Evolutionary conservation across 345 rosid species (phyloP).

Genomic region (Odontarrhena argentea): DNA sequence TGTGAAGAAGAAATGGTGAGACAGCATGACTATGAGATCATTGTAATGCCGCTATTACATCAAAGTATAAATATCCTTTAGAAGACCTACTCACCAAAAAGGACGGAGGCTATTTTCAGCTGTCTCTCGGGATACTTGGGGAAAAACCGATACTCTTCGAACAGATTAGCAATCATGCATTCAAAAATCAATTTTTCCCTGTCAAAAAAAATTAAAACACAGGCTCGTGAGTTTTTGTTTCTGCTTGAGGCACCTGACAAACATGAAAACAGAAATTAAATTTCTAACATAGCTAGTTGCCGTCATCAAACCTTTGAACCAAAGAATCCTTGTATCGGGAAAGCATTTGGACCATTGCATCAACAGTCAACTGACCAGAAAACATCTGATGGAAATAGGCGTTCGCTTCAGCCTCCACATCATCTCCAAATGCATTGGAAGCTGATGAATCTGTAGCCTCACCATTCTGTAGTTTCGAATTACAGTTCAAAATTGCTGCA

Average conservation of each 20-base stretch:
- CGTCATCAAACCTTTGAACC: slow-evolving; percentile 56
- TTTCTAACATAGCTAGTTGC: slow-evolving; percentile 10
- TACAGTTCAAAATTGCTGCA: slow-evolving; percentile 53
- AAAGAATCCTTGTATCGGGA: slow-evolving; percentile 85
- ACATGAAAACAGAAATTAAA: slow-evolving; percentile 1
- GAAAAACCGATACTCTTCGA: slow-evolving; percentile 93
- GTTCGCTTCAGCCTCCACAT: slow-evolving; percentile 92
- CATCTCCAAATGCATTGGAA: slow-evolving; percentile 71
- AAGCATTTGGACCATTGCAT: slow-evolving; percentile 96
- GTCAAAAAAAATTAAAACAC: slow-evolving; percentile 33
- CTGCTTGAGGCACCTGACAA: slow-evolving; percentile 12
- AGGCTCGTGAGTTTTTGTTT: neutral
- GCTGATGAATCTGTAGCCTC: slow-evolving; percentile 64
- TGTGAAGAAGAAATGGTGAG: slow-evolving; percentile 7
- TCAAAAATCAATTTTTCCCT: slow-evolving; percentile 92
- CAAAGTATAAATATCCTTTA: slow-evolving; percentile 10
- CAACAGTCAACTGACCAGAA: slow-evolving; percentile 79
- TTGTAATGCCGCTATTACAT: slow-evolving; percentile 1
- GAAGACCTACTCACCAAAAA: slow-evolving; percentile 70
- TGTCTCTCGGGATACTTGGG: slow-evolving; percentile 97
- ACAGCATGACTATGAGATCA: slow-evolving; percentile 1
- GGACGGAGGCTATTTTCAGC: slow-evolving; percentile 86
- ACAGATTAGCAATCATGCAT: slow-evolving; percentile 93
- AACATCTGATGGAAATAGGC: slow-evolving; percentile 95
- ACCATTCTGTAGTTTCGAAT: slow-evolving; percentile 70